Evolutionary conservation across 1,284 basidiomycete genomes (phyloP).

Genomic region (Ustilago xerochloae): DNA sequence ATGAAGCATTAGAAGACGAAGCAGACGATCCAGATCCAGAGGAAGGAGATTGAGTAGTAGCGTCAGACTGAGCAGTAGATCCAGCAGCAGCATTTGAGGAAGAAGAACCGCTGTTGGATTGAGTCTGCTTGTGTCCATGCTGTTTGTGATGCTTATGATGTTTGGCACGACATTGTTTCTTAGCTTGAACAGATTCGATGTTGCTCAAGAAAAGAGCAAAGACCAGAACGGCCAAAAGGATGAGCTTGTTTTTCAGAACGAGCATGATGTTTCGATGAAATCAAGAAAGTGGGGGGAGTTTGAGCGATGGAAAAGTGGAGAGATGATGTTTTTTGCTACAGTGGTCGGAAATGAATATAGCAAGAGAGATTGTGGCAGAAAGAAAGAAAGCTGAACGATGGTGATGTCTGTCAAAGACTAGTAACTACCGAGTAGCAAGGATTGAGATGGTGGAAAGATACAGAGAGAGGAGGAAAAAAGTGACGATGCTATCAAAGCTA

Average conservation of each 20-base stretch:
- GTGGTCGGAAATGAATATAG: constrained; percentile 28
- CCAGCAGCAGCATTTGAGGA: neutral
- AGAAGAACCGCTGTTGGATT: neutral
- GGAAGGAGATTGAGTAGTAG: constrained; percentile 1
- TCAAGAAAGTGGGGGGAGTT: neutral
- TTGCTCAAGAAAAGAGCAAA: constrained; percentile 29
- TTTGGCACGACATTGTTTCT: constrained; percentile 40
- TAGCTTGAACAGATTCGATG: constrained; percentile 27
- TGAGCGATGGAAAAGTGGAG: neutral
- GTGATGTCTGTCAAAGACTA: constrained; percentile 47
- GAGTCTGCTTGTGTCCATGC: constrained; percentile 2
- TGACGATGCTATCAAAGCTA: constrained; percentile 45
- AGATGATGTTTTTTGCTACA: constrained; percentile 27
- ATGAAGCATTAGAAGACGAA: constrained; percentile 5
- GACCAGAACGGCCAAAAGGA: constrained; percentile 37
- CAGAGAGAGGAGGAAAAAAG: constrained; percentile 1
- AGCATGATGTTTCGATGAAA: constrained; percentile 19
- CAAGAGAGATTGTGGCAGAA: neutral
- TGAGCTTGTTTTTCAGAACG: constrained; percentile 41
- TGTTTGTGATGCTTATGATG: constrained; percentile 22
- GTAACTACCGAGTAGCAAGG: constrained; percentile 20
- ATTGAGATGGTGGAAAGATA: neutral
- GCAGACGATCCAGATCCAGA: constrained; percentile 2
- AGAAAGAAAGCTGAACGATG: constrained; percentile 29
- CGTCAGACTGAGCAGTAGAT: constrained; percentile 12